phyloP scores from a whole-genome alignment of 1,139 yeast species.

The Zhuliangozyma blackwelliae region DNA sequence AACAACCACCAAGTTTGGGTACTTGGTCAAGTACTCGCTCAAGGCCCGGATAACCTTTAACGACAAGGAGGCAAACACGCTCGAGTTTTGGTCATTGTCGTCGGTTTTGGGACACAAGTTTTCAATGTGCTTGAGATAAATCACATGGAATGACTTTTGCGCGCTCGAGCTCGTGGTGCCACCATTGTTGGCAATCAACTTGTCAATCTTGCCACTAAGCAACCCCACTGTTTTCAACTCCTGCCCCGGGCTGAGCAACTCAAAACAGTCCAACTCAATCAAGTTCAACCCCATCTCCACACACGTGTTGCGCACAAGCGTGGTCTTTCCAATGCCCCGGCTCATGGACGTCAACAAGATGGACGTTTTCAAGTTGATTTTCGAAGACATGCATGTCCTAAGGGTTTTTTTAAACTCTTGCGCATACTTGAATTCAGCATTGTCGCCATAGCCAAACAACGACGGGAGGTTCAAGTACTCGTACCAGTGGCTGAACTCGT shows the following conservation, averaged over 20 bases:
- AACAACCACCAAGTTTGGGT: conserved; percentile 47
- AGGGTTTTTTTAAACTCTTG: conserved; percentile 49
- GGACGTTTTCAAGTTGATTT: conserved; percentile 51
- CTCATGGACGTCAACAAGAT: conserved; percentile 65
- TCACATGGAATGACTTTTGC: conserved; percentile 30
- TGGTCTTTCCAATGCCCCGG: conserved; percentile 77
- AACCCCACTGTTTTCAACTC: conserved; percentile 79
- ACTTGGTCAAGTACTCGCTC: conserved; percentile 44
- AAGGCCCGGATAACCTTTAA: conserved; percentile 59
- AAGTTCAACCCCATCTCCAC: conserved; percentile 63
- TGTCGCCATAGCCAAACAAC: conserved; percentile 27
- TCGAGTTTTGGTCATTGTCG: conserved; percentile 55
- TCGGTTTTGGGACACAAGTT: conserved; percentile 66
- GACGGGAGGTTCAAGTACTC: conserved; percentile 43
- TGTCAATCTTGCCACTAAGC: conserved; percentile 72
- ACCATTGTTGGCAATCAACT: conserved; percentile 28
- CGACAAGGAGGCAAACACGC: conserved; percentile 50
- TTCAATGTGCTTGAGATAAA: conserved; percentile 72
- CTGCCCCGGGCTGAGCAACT: conserved; percentile 59
- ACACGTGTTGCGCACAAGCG: conserved; percentile 54
- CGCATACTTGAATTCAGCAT: conserved; percentile 45
- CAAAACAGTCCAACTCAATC: conserved; percentile 67
- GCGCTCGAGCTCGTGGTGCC: conserved; percentile 8
- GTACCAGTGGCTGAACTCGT: conserved; percentile 42
- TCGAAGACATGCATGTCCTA: conserved; percentile 36